phyloP scores from a whole-genome alignment of 495 filamentous ascomycete species.

The Parachaetomium inaequale region DNA sequence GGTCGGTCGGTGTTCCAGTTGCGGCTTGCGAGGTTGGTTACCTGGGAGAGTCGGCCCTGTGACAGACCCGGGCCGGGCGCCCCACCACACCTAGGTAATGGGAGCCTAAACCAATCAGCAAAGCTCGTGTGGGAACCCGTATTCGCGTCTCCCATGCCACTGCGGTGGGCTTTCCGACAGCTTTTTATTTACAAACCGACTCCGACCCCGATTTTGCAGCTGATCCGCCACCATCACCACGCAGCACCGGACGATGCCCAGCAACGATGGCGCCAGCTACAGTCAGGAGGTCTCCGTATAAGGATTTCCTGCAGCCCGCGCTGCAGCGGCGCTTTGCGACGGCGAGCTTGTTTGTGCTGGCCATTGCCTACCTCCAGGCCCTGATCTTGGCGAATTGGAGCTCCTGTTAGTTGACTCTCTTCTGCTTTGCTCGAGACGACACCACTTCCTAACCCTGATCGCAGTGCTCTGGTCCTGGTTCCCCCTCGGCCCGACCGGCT shows the following conservation, averaged over 20 bases:
- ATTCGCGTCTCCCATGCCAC: conserved; percentile 7
- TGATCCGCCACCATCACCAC: not conserved
- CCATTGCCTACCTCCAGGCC: conserved; percentile 70
- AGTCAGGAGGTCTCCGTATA: conserved; percentile 56
- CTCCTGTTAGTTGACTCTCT: conserved; percentile 52
- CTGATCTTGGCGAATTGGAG: conserved; percentile 66
- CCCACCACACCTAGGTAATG: conserved; percentile 14
- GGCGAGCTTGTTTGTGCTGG: conserved; percentile 61
- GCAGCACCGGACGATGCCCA: conserved; percentile 32
- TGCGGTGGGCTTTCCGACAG: conserved; percentile 11
- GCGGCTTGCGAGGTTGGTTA: conserved; percentile 1
- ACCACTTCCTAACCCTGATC: conserved; percentile 7
- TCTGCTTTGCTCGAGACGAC: not conserved
- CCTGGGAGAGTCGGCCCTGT: not conserved
- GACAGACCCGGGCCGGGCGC: not conserved
- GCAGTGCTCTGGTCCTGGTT: conserved; percentile 84
- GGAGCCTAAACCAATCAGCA: conserved; percentile 3
- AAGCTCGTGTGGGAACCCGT: not conserved
- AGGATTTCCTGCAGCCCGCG: conserved; percentile 85
- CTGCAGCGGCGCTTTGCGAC: conserved; percentile 81
- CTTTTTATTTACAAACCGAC: conserved; percentile 17
- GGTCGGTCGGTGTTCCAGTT: no score
- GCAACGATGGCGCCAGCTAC: conserved; percentile 41
- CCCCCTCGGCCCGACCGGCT: conserved; percentile 68
- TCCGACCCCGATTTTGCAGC: not conserved